phyloP scores from a whole-genome alignment of 768 basidiomycete genomes.

The Neoboletus magnificus region DNA sequence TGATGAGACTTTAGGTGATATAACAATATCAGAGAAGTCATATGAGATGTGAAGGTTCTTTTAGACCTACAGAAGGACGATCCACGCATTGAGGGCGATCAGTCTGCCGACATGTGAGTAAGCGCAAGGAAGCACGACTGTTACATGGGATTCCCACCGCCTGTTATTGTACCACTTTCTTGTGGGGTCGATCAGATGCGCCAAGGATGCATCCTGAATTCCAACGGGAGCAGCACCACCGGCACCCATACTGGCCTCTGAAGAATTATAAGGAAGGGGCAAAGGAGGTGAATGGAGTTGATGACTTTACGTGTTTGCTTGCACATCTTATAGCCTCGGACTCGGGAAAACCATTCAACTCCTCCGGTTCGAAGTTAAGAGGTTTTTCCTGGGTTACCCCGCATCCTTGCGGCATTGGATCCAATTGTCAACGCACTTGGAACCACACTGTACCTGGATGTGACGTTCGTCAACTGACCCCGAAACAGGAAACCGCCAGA shows the following conservation, averaged over 20 bases:
- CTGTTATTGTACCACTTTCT: constrained; percentile 77
- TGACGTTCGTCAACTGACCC: not conserved
- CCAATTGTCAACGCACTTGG: not conserved
- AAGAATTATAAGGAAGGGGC: not conserved
- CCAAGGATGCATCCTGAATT: constrained; percentile 35
- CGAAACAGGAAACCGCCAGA: not conserved
- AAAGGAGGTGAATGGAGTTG: constrained; percentile 12
- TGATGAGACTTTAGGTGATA: constrained; percentile 51
- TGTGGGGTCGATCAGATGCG: constrained; percentile 58
- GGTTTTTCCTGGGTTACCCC: constrained; percentile 26
- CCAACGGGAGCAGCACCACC: constrained; percentile 41
- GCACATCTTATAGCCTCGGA: constrained; percentile 7
- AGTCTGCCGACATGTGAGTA: constrained; percentile 36
- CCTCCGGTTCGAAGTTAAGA: not conserved
- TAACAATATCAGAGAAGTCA: not conserved
- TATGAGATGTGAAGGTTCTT: not conserved
- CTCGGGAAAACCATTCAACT: constrained; percentile 6
- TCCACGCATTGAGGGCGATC: constrained; percentile 66
- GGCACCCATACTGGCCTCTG: constrained; percentile 45
- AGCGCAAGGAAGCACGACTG: not conserved
- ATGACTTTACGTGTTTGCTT: constrained; percentile 13
- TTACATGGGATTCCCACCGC: constrained; percentile 40
- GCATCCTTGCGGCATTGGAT: not conserved
- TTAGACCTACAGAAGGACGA: constrained; percentile 53
- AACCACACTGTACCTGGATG: not conserved